These are phyloP conservation scores for Gremmenia infestans DNA, from an alignment of 2,329 filamentous ascomycete genomes.

Conservation along the genomic window DNA sequence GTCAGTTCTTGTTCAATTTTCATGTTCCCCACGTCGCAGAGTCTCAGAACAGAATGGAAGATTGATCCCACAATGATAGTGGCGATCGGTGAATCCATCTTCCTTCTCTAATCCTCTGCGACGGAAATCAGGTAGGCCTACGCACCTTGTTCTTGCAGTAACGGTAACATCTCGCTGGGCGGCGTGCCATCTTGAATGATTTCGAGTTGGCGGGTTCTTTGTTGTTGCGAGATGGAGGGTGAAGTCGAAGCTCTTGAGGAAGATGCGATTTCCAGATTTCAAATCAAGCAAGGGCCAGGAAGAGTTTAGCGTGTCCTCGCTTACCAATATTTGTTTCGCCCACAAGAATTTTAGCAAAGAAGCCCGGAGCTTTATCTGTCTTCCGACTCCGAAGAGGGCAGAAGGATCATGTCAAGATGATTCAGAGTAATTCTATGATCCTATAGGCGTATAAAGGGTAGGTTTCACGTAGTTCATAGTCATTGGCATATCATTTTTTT, in stretches of 20 bases:
- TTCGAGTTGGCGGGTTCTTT: constrained; percentile 47
- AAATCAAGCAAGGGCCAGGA: constrained; percentile 10
- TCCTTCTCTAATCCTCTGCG: constrained; percentile 4
- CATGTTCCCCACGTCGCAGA: not conserved
- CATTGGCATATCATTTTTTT: no score
- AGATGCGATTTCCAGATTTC: not conserved
- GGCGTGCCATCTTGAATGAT: constrained; percentile 93
- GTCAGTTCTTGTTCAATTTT: constrained; percentile 14
- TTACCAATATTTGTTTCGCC: constrained; percentile 3
- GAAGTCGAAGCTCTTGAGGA: constrained; percentile 8
- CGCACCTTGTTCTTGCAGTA: constrained; percentile 99
- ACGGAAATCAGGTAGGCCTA: constrained; percentile 18
- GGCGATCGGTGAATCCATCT: constrained; percentile 6
- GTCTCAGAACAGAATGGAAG: not conserved
- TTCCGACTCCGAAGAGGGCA: no score
- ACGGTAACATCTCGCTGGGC: constrained; percentile 98
- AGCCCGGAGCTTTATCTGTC: no score
- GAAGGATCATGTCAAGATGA: no score
- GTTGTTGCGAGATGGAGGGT: constrained; percentile 25
- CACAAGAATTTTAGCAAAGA: not conserved
- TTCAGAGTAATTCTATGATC: no score
- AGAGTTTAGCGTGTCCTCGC: not conserved
- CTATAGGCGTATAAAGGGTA: no score
- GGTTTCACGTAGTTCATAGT: no score
- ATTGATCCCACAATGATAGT: constrained; percentile 5